Evolutionary conservation across 306 rosid species (phyloP), one percentile per base, ranked within the genome.

Genomic region (Lathyrus aphaca): DNA sequence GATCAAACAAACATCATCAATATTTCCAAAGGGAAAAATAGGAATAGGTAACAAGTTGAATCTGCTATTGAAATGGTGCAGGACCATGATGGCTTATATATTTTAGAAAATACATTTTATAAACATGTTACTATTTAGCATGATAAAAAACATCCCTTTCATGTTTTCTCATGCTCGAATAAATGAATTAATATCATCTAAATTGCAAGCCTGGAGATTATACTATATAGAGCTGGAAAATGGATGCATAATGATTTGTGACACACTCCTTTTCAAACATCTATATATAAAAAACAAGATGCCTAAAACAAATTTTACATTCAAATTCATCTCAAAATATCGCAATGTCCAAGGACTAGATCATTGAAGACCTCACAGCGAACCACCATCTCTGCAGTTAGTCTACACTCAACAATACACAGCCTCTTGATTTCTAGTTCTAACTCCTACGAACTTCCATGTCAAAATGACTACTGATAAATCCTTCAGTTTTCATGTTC

Each of bases 401-500:
- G 68, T 72, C 43, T 1, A 11, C 3, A 1, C 5, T 19, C 0
- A n/a, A 19, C 45, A 58, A 4, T 19, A 19, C 45, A 65, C 38
- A 14, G 2, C 54, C 8, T 54, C 69, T 62, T 12, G 74, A 48
- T 71, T 72, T 30, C 73, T 67, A 18, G 57, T 51, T 18, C 32
- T 19, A 19, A 51, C 39, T 61, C 19, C 29, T 3, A 35, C 37
- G 27, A 59, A 23, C 60, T 23, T 59, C 37, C 59, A 46, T 12
- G 51, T 60, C 61, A 72, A 40, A 46, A 14, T 42, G 10, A 54
- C 21, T 19, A 53, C 14, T 5, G 29, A 60, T 67, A 48, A 58
- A 72, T 56, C 71, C 18, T 53, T 43, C 6, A 63, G 8, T 29
- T 51, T 1, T 62, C 6, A 0, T 21, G 66, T n/a, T 63, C 48